These are phyloP conservation scores for Paralagenidium karlingii DNA, from an alignment of 352 stramenopile genomes.

Conservation along the genomic window DNA sequence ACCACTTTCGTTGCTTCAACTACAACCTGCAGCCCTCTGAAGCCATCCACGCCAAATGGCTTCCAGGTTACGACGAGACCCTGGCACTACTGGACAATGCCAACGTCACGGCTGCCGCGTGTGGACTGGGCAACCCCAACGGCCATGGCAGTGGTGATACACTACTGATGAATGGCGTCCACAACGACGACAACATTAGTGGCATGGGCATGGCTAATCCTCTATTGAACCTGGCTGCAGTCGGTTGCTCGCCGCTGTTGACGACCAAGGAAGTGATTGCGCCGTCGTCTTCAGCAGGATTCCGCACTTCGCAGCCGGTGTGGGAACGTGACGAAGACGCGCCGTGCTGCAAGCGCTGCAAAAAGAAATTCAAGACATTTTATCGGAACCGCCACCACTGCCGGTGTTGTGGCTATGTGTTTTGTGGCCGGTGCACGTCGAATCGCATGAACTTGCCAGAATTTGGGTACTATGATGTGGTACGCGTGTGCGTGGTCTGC, in stretches of 20 bases:
- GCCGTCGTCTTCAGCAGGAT: constrained; percentile 16
- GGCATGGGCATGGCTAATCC: constrained; percentile 8
- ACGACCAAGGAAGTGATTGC: constrained; percentile 49
- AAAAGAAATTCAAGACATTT: constrained; percentile 83
- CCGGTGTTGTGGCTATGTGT: constrained; percentile 76
- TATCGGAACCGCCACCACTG: constrained; percentile 74
- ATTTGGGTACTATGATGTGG: constrained; percentile 80
- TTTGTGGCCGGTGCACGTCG: constrained; percentile 64
- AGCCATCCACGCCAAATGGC: no score
- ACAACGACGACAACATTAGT: constrained; percentile 14
- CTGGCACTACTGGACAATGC: not conserved
- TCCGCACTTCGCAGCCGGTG: constrained; percentile 63
- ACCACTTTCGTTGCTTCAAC: constrained; percentile 65
- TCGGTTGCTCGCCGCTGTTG: constrained; percentile 45
- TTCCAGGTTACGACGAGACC: no score
- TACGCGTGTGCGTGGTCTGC: constrained; percentile 66
- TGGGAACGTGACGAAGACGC: constrained; percentile 77
- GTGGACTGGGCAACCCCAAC: no score
- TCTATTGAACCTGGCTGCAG: constrained; percentile 22
- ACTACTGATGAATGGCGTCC: no score
- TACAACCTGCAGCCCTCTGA: constrained; percentile 78
- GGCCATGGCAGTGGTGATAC: no score
- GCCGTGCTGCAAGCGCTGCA: constrained; percentile 77
- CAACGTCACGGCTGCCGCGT: no score
- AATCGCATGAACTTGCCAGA: constrained; percentile 79